Evolutionary conservation across 2,329 filamentous ascomycete genomes (phyloP).

Genomic region (Hortaea werneckii): DNA sequence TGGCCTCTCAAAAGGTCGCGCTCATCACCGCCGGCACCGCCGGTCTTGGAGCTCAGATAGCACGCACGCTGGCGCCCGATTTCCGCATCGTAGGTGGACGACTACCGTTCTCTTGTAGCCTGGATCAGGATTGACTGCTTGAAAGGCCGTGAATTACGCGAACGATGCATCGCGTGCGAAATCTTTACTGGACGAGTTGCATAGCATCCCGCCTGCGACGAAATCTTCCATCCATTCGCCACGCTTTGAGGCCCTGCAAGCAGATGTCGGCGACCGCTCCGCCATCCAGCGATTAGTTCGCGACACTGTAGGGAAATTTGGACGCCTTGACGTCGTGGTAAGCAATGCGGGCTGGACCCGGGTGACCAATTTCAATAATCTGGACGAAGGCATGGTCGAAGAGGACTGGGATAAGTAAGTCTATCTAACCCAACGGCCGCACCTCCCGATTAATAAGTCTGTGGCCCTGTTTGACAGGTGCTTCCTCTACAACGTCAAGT

Average conservation of each 20-base stretch:
- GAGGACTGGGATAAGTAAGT: conserved; percentile 52
- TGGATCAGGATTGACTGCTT: conserved; percentile 5
- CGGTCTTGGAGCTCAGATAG: conserved; percentile 38
- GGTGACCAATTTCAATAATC: conserved; percentile 32
- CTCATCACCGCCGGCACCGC: conserved; percentile 41
- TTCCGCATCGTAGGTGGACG: conserved; percentile 33
- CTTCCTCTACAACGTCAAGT: conserved; percentile 53
- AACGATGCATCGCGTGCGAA: conserved; percentile 34
- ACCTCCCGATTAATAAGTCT: too few relatives aligned
- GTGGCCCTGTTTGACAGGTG: too few relatives aligned
- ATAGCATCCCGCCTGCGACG: conserved; percentile 24
- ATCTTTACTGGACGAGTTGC: conserved; percentile 32
- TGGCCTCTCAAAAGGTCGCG: conserved; percentile 35
- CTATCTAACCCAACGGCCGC: too few relatives aligned
- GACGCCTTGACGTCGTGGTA: conserved; percentile 39
- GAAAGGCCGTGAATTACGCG: conserved; percentile 38
- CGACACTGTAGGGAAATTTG: conserved; percentile 36
- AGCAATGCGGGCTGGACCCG: conserved; percentile 31
- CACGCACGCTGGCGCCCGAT: conserved; percentile 36
- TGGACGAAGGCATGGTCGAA: conserved; percentile 47
- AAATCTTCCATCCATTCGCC: conserved; percentile 3
- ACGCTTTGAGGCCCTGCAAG: conserved; percentile 35
- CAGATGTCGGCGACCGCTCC: conserved; percentile 34
- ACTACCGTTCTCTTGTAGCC: too few relatives aligned
- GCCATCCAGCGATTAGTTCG: conserved; percentile 34